Evolutionary conservation across 805 yeast species (phyloP).

Genomic region (Myxozyma neotropica): DNA sequence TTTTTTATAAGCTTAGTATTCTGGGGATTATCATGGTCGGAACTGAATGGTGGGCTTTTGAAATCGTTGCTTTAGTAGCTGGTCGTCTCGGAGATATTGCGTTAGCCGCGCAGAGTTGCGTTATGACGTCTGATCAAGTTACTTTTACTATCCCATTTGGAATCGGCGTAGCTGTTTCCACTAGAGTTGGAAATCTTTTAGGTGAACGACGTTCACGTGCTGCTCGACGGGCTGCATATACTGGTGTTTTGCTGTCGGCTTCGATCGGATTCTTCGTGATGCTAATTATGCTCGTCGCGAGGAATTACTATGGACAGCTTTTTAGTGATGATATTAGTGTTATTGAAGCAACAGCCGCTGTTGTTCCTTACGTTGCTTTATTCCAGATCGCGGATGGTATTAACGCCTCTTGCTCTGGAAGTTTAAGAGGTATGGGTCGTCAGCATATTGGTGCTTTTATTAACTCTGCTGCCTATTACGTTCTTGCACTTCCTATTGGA

Average conservation of each 20-base stretch:
- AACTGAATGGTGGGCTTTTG: constrained; percentile 61
- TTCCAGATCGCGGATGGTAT: constrained; percentile 71
- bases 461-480: constrained; percentile 71
- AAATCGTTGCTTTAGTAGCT: constrained; percentile 57
- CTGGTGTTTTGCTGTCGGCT: constrained; percentile 47
- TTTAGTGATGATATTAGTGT: constrained; percentile 69
- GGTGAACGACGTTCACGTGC: constrained; percentile 46
- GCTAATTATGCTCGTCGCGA: constrained; percentile 50
- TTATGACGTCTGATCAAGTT: constrained; percentile 56
- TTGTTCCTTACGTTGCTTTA: constrained; percentile 66
- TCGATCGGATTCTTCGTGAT: constrained; percentile 38
- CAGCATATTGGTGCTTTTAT: constrained; percentile 73
- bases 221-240: constrained; percentile 50
- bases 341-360: constrained; percentile 50
- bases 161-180: constrained; percentile 56
- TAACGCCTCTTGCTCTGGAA: constrained; percentile 71
- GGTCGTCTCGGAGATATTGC: constrained; percentile 56
- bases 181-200: constrained; percentile 57
- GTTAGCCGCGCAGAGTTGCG: constrained; percentile 59
- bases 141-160: constrained; percentile 62
- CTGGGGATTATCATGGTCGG: constrained; percentile 59
- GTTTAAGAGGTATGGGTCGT: constrained; percentile 73
- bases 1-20: constrained; percentile 51
- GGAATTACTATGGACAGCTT: constrained; percentile 54
- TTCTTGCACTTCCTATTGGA: constrained; percentile 69